Conservation (phyloP, 768 basidiomycete species). For the Amanita thiersii region DNA sequence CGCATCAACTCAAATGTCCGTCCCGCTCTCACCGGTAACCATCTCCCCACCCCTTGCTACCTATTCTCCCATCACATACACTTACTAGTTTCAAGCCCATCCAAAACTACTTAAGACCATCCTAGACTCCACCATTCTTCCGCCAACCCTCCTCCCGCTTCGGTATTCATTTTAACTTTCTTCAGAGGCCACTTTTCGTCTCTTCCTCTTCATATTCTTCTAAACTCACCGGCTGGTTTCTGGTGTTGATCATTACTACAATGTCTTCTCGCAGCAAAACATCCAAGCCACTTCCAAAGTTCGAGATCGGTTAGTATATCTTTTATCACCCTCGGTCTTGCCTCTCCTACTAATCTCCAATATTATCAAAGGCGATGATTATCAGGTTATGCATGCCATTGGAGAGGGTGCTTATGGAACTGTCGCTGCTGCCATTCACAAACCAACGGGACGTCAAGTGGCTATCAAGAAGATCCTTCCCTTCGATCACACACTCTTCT, state of each 20-base stretch:
- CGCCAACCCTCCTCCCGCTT: neutral
- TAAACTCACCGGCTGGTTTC: slow-evolving; percentile 44
- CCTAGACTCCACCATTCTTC: neutral
- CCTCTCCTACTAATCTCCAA: neutral
- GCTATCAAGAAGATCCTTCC: slow-evolving; percentile 96
- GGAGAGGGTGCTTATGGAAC: slow-evolving; percentile 89
- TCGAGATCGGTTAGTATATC: slow-evolving; percentile 49
- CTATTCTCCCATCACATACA: neutral
- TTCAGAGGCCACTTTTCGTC: no score
- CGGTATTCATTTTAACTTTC: slow-evolving; percentile 6
- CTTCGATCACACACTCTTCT: slow-evolving; percentile 91
- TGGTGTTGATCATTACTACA: slow-evolving; percentile 34
- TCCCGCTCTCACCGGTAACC: neutral
- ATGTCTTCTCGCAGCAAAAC: slow-evolving; percentile 55
- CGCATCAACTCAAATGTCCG: slow-evolving; percentile 11
- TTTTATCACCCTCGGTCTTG: neutral
- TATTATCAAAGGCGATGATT: slow-evolving; percentile 71
- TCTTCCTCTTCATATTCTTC: slow-evolving; percentile 17
- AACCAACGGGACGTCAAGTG: slow-evolving; percentile 73
- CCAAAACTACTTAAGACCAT: neutral
- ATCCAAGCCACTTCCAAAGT: slow-evolving; percentile 62
- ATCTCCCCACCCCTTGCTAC: neutral
- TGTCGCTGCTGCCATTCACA: slow-evolving; percentile 83
- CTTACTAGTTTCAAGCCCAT: slow-evolving; percentile 3
- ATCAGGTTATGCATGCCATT: slow-evolving; percentile 64